A percentile compares a stretch with the other conserved stretches of the same genome.
Conservation (phyloP, 2,329 filamentous ascomycete species). For the Fusarium udum region DNA sequence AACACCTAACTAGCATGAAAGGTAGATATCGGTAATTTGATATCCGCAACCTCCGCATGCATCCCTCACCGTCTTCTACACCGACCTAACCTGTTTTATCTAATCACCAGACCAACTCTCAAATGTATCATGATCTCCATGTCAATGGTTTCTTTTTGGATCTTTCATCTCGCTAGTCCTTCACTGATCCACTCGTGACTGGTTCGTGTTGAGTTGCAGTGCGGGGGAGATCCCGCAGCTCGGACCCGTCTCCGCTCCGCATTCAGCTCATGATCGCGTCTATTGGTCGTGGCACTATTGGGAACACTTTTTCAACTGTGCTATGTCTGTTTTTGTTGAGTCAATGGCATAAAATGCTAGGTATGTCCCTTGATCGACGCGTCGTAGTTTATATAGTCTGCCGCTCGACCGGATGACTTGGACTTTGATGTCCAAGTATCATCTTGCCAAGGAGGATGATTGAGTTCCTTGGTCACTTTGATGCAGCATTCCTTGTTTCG, state of each 20-base stretch:
- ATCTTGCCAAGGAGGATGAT: background rate
- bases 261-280: background rate
- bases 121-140: background rate
- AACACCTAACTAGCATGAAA: background rate
- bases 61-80: background rate
- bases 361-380: background rate
- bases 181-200: background rate
- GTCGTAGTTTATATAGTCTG: background rate
- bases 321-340: no score
- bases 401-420: slow-evolving; percentile 6
- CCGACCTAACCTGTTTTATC: background rate
- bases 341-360: background rate
- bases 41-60: background rate
- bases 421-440: background rate
- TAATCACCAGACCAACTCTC: background rate
- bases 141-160: background rate
- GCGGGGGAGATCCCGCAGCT: slow-evolving; percentile 19
- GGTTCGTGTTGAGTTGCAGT: background rate
- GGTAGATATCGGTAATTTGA: background rate
- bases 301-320: background rate
- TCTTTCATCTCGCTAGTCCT: background rate
- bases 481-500: background rate
- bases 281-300: background rate
- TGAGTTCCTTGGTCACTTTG: background rate
- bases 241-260: slow-evolving; percentile 21